Percentiles rank a stretch among this genome's conserved stretches.
These are phyloP conservation scores for Mycocalia duriaeana DNA, from an alignment of 1,284 basidiomycete genomes.

Conservation along the genomic window DNA sequence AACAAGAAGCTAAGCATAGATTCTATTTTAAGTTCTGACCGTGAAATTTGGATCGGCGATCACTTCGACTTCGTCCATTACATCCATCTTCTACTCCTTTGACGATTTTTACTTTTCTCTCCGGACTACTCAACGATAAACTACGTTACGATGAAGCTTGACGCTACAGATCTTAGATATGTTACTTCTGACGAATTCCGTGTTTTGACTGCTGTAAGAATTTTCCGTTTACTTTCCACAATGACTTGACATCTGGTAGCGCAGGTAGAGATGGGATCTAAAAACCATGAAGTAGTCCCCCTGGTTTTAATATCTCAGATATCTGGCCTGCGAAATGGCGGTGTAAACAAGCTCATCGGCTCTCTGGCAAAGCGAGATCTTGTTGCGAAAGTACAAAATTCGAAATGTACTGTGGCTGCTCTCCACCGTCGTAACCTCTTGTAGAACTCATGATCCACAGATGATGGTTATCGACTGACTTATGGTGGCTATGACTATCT, in stretches of 20 bases:
- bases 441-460: no score
- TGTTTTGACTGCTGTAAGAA: constrained; percentile 85
- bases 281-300: constrained; percentile 96
- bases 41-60: no score
- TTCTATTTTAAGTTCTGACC: no score
- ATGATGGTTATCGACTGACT: constrained; percentile 95
- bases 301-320: constrained; percentile 86
- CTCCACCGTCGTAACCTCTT: constrained; percentile 3
- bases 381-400: constrained; percentile 85
- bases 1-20: no score
- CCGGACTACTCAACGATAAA: no score
- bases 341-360: constrained; percentile 90
- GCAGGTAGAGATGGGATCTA: constrained; percentile 95
- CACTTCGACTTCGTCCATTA: no score
- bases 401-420: constrained; percentile 74
- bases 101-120: no score
- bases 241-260: constrained; percentile 4
- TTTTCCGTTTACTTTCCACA: constrained; percentile 2
- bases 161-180: constrained; percentile 93
- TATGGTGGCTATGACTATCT: constrained; percentile 98
- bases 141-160: constrained; percentile 98
- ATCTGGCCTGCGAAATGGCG: constrained; percentile 85
- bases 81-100: no score
- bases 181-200: constrained; percentile 90
- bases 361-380: constrained; percentile 89